Base-by-base conservation (phyloP, 2,329 filamentous ascomycete species). In the Paracamarosporium sp. region DNA sequence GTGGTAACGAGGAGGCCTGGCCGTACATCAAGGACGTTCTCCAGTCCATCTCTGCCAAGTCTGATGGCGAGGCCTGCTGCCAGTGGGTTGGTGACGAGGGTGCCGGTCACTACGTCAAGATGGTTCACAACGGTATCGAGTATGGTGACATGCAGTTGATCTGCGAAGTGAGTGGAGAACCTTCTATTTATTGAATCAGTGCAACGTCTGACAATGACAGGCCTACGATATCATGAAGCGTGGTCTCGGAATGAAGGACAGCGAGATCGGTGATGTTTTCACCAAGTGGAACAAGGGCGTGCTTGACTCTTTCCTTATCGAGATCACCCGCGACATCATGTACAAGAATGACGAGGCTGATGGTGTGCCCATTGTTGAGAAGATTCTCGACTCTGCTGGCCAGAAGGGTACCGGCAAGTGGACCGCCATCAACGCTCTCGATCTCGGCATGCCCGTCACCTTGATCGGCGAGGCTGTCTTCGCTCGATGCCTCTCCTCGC, bases 61-160 rank as follows among this genome's bases (percentile, higher is more conserved):
- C 91, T 81, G 94, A 97, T 76, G 90, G 89, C 74, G 95, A 99
- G 87, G 84, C 95, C 67, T 99, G 95, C 89, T 99, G 95, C 79
- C 95, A 99, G 83, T 99, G 95, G 95, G 95, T 99, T 74, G 95
- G 95, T 84, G 95, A 98, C 83, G 93, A 98, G 82, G 95, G 95
- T 88, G 92, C 95, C 83, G 95, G 95, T 73, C 95, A 99, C 89
- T 99, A 97, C 86, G 94, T 99, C 86, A 99, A 99, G 91, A 99
- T 99, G 95, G 95, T 99, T 65, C 95, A 99, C 90, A 99, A 99
- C 84, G 95, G 95, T 87, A 99, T 99, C 74, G 95, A 99, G 85
- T 99, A 99, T 80, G 95, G 95, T 88, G 95, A 99, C 85, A 99
- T 99, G 95, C 95, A 99, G 86, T 87, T 99, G 76, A 99, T 99